Evolutionary conservation across 306 rosid genomes (phyloP).

Genomic region (Vigna mungo): DNA sequence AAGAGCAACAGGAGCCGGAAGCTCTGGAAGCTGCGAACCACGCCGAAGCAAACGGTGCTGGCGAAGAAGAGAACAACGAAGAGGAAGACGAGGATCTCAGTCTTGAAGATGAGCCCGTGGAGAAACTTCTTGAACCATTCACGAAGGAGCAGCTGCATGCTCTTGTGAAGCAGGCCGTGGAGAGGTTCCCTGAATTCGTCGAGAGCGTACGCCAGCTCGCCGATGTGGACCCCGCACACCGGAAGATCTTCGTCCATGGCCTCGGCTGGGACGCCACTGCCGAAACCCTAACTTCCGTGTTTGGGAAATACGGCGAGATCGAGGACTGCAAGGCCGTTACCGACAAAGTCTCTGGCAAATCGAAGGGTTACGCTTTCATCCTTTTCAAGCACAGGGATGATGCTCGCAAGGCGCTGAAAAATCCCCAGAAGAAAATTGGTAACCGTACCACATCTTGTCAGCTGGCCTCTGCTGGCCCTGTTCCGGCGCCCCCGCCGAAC

Average conservation of each 20-base stretch:
- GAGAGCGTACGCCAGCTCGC: constrained; percentile 65
- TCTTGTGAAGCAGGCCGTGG: constrained; percentile 61
- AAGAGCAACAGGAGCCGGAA: background rate
- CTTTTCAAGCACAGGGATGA: constrained; percentile 66
- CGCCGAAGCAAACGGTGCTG: constrained; percentile 47
- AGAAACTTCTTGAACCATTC: constrained; percentile 77
- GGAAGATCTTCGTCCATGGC: constrained; percentile 76
- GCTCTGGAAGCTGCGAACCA: constrained; percentile 31
- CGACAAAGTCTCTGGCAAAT: constrained; percentile 67
- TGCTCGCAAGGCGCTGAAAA: constrained; percentile 60
- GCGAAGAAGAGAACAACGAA: constrained; percentile 17
- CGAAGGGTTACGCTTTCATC: constrained; percentile 77
- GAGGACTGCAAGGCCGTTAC: constrained; percentile 76
- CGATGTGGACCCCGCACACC: constrained; percentile 74
- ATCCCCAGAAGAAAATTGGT: constrained; percentile 72
- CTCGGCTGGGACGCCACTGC: constrained; percentile 80
- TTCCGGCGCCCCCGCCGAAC: constrained; percentile 54
- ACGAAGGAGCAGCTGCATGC: constrained; percentile 65
- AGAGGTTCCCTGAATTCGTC: constrained; percentile 58
- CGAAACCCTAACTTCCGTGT: constrained; percentile 61
- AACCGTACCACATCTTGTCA: constrained; percentile 62
- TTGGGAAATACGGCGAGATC: constrained; percentile 64
- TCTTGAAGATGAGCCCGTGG: constrained; percentile 64
- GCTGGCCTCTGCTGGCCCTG: constrained; percentile 70
- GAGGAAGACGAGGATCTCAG: constrained; percentile 50